Evolutionary conservation across 2,329 filamentous ascomycete genomes (phyloP).

Genomic region (Mycosphaerelloides madeirae): DNA sequence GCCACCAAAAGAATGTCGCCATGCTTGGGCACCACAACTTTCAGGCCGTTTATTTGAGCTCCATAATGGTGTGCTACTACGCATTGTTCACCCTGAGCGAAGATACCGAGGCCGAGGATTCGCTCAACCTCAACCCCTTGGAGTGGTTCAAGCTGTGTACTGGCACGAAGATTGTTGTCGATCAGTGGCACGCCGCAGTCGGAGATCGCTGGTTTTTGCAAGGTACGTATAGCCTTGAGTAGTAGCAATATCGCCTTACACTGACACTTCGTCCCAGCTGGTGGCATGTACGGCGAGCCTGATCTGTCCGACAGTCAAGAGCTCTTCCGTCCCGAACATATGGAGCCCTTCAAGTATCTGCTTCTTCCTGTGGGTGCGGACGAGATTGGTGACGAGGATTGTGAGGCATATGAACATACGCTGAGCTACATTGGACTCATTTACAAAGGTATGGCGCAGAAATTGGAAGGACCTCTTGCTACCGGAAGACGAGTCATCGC

Average conservation of each 20-base stretch:
- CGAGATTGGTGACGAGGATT: conserved; percentile 15
- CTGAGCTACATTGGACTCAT: conserved; percentile 24
- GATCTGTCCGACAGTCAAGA: conserved; percentile 13
- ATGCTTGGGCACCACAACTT: conserved; percentile 15
- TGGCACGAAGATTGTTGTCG: conserved; percentile 14
- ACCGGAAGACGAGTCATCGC: conserved; percentile 22
- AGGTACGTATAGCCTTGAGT: conserved; percentile 1
- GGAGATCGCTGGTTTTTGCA: conserved; percentile 13
- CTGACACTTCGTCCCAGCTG: conserved; percentile 3
- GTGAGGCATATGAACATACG: conserved; percentile 17
- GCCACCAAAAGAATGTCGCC: conserved; percentile 18
- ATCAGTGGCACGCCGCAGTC: conserved; percentile 9
- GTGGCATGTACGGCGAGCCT: conserved; percentile 17
- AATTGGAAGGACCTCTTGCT: conserved; percentile 14
- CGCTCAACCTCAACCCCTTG: conserved; percentile 14
- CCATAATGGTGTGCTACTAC: conserved; percentile 19
- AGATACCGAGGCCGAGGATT: conserved; percentile 4
- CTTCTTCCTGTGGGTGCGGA: conserved; percentile 14
- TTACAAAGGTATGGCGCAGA: conserved; percentile 20
- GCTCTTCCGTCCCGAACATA: conserved; percentile 11
- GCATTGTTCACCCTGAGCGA: conserved; percentile 21
- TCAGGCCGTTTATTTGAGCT: conserved; percentile 15
- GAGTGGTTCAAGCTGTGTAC: conserved; percentile 21
- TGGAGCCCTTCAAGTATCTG: conserved; percentile 15
- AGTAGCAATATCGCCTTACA: neutral